Evolutionary conservation across 2,329 filamentous ascomycete species (phyloP).

Genomic region (Botryotinia globosa): DNA sequence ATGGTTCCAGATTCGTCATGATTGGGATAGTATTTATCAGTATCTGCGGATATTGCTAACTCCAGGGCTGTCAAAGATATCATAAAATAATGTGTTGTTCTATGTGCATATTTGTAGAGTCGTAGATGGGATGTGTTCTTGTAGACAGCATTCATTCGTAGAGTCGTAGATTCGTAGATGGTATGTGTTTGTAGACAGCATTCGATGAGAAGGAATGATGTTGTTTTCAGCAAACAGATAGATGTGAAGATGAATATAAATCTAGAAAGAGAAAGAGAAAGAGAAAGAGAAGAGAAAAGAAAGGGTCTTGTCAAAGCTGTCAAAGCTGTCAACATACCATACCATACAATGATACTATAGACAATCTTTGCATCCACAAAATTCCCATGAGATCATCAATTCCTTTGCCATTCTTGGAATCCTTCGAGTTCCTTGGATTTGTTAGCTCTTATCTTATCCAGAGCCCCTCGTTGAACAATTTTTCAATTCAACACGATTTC

Average conservation of each 20-base stretch:
- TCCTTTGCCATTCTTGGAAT: not conserved
- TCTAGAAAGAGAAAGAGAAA: not conserved
- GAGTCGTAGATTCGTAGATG: too few species aligned
- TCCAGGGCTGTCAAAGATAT: not conserved
- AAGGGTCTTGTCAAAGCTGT: not conserved
- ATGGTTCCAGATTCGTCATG: not conserved
- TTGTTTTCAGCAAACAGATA: not conserved
- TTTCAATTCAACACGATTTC: not conserved
- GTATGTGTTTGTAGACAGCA: not conserved
- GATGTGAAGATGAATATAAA: not conserved
- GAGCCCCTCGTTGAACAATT: not conserved
- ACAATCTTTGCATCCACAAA: not conserved
- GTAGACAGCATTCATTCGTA: too few species aligned
- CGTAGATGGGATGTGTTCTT: not conserved
- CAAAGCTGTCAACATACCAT: not conserved
- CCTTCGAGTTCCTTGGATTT: not conserved
- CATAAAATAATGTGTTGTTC: too few species aligned
- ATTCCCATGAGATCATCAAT: constrained; percentile 1
- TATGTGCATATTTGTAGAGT: not conserved
- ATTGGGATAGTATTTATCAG: not conserved
- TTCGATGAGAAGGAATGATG: too few species aligned
- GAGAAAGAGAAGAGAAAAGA: not conserved
- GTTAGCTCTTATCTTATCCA: not conserved
- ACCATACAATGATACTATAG: not conserved
- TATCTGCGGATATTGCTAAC: not conserved